Conservation (phyloP, 352 stramenopile species). For the Phytophthora pistaciae region DNA sequence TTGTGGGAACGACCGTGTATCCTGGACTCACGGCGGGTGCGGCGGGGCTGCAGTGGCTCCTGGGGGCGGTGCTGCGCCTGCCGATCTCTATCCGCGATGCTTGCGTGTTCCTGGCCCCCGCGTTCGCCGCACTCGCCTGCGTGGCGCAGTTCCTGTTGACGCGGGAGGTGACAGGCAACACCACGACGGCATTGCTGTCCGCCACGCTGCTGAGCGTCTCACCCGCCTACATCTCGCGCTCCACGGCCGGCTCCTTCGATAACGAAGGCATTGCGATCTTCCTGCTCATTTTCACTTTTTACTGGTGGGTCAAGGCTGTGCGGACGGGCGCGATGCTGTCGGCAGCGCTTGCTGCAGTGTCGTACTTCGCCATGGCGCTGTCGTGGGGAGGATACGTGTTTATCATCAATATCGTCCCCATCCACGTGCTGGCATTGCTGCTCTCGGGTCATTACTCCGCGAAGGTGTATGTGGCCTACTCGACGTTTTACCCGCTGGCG, state of each 20-base stretch:
- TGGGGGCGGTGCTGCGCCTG: constrained; percentile 29
- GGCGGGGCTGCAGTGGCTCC: constrained; percentile 75
- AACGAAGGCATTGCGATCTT: constrained; percentile 99
- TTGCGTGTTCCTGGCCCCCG: constrained; percentile 91
- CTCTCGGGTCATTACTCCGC: constrained; percentile 91
- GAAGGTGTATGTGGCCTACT: constrained; percentile 97
- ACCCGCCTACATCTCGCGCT: constrained; percentile 98
- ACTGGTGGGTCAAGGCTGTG: constrained; percentile 93
- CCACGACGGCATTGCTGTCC: constrained; percentile 84
- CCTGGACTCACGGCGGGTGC: constrained; percentile 93
- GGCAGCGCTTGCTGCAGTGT: constrained; percentile 69
- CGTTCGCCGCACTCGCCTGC: constrained; percentile 89
- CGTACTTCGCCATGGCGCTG: constrained; percentile 98
- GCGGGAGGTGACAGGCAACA: constrained; percentile 71
- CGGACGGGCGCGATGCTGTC: constrained; percentile 83
- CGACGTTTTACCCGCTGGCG: constrained; percentile 97
- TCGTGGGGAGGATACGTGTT: constrained; percentile 99
- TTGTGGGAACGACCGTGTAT: constrained; percentile 94
- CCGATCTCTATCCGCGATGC: constrained; percentile 80
- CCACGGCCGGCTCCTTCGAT: constrained; percentile 98
- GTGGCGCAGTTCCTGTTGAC: constrained; percentile 92
- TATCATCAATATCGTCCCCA: constrained; percentile 99
- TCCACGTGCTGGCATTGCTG: constrained; percentile 94
- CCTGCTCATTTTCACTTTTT: constrained; percentile 98
- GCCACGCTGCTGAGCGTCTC: constrained; percentile 95